Evolutionary conservation across 148 eudicot genomes (phyloP).

Genomic region (Nyssa sinensis): DNA sequence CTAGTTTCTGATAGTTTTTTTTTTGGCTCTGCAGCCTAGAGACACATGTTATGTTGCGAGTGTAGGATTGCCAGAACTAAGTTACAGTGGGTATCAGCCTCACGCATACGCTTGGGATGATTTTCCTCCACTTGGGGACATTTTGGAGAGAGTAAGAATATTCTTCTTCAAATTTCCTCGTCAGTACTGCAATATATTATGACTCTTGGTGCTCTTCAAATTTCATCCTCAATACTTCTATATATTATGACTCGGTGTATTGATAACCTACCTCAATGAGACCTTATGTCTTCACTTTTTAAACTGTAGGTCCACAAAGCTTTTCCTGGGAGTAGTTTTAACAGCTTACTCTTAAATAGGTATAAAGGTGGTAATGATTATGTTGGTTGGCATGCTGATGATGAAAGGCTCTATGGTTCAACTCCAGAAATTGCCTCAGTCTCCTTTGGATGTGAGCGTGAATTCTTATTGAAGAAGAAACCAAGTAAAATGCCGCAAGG

Average conservation of each 20-base stretch:
- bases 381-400: constrained; percentile 96
- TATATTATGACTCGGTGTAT: neutral
- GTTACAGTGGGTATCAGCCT: constrained; percentile 85
- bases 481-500: constrained; percentile 40
- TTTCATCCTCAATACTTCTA: neutral
- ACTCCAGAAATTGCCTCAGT: constrained; percentile 88
- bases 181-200: neutral
- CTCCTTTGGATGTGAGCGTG: constrained; percentile 95
- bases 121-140: constrained; percentile 65
- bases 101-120: constrained; percentile 76
- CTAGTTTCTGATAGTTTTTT: neutral
- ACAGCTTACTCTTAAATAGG: constrained; percentile 77
- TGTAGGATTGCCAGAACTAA: constrained; percentile 51
- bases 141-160: constrained; percentile 47
- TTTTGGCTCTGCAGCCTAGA: constrained; percentile 60
- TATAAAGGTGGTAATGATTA: constrained; percentile 81
- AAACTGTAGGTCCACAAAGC: constrained; percentile 60
- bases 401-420: constrained; percentile 81
- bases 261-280: neutral
- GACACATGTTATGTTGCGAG: constrained; percentile 81
- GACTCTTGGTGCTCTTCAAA: neutral
- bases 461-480: constrained; percentile 70
- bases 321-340: constrained; percentile 78
- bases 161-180: neutral
- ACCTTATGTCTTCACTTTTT: constrained; percentile 7